Percentiles rank a stretch among this genome's conserved stretches.
Conservation (phyloP, 164 flowering plant species). For the Santalum album region DNA sequence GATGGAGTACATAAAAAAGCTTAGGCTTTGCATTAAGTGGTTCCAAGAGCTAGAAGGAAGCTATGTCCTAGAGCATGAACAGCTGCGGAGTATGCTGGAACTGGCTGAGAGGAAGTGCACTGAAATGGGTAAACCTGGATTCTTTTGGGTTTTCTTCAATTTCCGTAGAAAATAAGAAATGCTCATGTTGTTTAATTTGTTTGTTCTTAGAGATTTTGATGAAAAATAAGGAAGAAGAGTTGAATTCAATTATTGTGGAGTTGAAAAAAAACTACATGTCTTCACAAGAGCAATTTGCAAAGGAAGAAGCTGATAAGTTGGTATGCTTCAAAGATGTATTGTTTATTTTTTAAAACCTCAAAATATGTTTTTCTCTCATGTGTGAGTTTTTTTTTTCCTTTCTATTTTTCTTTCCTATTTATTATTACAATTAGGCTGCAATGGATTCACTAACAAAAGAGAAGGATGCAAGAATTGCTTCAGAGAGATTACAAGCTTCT, state of each 20-base stretch:
- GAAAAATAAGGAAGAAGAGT: conserved; percentile 55
- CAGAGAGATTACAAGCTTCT: conserved; percentile 40
- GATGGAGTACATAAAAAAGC: conserved; percentile 55
- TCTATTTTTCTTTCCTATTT: background rate
- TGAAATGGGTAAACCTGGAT: conserved; percentile 43
- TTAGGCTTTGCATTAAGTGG: conserved; percentile 65
- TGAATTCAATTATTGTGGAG: conserved; percentile 39
- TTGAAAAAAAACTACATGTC: conserved; percentile 30
- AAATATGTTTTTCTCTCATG: background rate
- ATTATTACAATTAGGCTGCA: conserved; percentile 25
- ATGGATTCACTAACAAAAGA: conserved; percentile 45
- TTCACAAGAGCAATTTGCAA: conserved; percentile 37
- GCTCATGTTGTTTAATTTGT: conserved; percentile 1
- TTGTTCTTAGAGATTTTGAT: conserved; percentile 33
- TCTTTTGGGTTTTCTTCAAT: background rate
- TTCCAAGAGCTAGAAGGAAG: conserved; percentile 51
- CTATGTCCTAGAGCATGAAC: conserved; percentile 40
- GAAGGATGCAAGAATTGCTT: conserved; percentile 37
- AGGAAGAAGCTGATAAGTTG: conserved; percentile 60
- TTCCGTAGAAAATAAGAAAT: background rate
- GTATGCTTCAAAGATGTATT: conserved; percentile 25
- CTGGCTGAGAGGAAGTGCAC: conserved; percentile 30
- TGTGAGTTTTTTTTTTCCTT: background rate
- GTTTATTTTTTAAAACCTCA: background rate
- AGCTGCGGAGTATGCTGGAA: conserved; percentile 30